Evolutionary conservation across 495 filamentous ascomycete species (phyloP), one percentile per base, ranked within the genome.

Genomic region (Penicillium salamii): DNA sequence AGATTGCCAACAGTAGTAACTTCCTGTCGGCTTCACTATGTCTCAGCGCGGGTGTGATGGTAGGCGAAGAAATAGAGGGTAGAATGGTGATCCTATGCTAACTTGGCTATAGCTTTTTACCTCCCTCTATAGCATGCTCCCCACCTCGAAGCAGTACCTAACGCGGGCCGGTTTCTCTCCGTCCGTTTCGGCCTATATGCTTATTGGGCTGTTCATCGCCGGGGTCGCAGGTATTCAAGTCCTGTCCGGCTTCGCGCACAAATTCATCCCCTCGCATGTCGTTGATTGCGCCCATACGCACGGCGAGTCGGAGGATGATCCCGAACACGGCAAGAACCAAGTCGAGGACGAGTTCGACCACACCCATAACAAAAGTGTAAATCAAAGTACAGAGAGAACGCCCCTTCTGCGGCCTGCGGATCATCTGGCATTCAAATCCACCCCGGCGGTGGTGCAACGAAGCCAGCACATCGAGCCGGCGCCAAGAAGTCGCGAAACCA

Each of bases 11-110:
- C 57, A 96, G 87, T 66, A 90, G 86, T 69, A 76, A 76, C 17
- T 98, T 98, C 67, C 77, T 96, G 13, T 90, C 91, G 1, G 83
- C 84, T 17, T 95, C 92, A 2, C 71, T 97, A 51, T 95, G 90
- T 69, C 70, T 98, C 41, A 96, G 90, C 66, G 95, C 95, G 39
- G 93, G 93, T 24, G 93, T 98, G n/a, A 95, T 98, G 91, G 91
- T 97, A 67, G 45, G 81, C 69, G 34, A 17, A 4, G 18, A 13
- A 26, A 7, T 18, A 24, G 11, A 5, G n/a, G 7, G 19, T 3
- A 13, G 18, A 18, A 21, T 34, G 3, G 6, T 9, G 7, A 0
- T 5, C 15, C 13, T 37, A 29, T 54, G 28, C 53, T 61, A 51
- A 59, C 32, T 7, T 21, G 14, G 5, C 52, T 61, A n/a, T n/a